Conservation (phyloP, 257 asterid species). For the Capsicum chinense region DNA sequence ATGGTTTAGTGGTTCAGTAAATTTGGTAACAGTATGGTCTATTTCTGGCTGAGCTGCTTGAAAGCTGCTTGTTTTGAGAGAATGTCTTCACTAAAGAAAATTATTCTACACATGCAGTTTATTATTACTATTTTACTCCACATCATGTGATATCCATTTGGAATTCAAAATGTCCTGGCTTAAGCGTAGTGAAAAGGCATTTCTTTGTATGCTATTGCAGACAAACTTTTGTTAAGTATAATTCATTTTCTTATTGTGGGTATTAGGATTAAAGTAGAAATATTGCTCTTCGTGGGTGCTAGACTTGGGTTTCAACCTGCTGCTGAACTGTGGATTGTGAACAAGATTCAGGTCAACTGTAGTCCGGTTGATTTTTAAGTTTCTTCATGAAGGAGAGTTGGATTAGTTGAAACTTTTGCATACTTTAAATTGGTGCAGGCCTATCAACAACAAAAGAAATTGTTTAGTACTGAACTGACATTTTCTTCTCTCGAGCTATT, state of each 20-base stretch:
- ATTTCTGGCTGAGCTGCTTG: constrained; percentile 1
- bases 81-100: constrained; percentile 12
- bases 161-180: background rate
- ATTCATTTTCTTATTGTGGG: constrained; percentile 18
- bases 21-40: background rate
- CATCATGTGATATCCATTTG: constrained; percentile 15
- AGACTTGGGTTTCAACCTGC: constrained; percentile 20
- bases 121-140: background rate
- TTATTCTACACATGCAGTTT: background rate
- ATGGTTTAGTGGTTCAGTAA: background rate
- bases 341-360: background rate
- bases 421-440: constrained; percentile 13
- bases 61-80: background rate
- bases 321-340: constrained; percentile 20
- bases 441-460: background rate
- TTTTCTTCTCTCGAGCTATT: constrained; percentile 23
- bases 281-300: constrained; percentile 18
- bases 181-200: background rate
- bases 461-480: background rate
- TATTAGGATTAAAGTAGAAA: background rate
- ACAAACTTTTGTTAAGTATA: background rate
- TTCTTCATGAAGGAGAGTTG: background rate
- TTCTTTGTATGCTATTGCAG: background rate
- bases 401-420: constrained; percentile 18
- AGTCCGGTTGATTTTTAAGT: background rate